These are phyloP conservation scores for Teunomyces funiuensis DNA, from an alignment of 805 yeast species.

Conservation along the genomic window DNA sequence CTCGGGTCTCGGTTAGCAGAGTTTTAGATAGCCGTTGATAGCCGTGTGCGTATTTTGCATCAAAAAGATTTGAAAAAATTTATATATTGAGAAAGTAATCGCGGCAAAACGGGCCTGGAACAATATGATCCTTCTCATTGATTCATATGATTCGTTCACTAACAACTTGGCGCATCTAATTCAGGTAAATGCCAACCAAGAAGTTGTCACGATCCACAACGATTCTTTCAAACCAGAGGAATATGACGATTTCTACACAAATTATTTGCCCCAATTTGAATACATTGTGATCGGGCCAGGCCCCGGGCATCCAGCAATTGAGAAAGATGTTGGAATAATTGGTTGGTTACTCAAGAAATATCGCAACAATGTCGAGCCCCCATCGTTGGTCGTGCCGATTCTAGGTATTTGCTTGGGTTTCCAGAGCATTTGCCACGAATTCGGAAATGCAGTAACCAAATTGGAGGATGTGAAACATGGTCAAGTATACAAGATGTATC, in stretches of 20 bases:
- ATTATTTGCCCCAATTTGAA: conserved; percentile 54
- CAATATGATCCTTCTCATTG: conserved; percentile 65
- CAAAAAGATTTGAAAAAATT: neutral
- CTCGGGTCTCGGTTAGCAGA: neutral
- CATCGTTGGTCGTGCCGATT: conserved; percentile 49
- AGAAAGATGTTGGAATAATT: conserved; percentile 70
- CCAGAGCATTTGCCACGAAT: conserved; percentile 70
- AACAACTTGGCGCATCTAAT: conserved; percentile 71
- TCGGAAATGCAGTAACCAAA: conserved; percentile 56
- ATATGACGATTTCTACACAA: conserved; percentile 35
- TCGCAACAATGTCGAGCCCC: conserved; percentile 9
- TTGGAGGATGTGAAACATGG: conserved; percentile 77
- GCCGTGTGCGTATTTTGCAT: neutral
- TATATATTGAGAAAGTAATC: neutral
- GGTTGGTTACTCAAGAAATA: conserved; percentile 49
- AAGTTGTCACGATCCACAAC: conserved; percentile 61
- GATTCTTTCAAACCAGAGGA: conserved; percentile 46
- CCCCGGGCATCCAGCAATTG: conserved; percentile 81
- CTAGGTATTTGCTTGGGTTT: conserved; percentile 94
- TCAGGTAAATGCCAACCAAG: conserved; percentile 47
- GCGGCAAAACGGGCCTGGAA: neutral
- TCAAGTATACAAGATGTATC: conserved; percentile 60
- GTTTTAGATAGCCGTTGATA: neutral
- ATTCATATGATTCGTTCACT: conserved; percentile 95
- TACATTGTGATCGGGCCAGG: conserved; percentile 94